phyloP scores from a whole-genome alignment of 768 basidiomycete genomes.

The Rossbeevera mucosa region DNA sequence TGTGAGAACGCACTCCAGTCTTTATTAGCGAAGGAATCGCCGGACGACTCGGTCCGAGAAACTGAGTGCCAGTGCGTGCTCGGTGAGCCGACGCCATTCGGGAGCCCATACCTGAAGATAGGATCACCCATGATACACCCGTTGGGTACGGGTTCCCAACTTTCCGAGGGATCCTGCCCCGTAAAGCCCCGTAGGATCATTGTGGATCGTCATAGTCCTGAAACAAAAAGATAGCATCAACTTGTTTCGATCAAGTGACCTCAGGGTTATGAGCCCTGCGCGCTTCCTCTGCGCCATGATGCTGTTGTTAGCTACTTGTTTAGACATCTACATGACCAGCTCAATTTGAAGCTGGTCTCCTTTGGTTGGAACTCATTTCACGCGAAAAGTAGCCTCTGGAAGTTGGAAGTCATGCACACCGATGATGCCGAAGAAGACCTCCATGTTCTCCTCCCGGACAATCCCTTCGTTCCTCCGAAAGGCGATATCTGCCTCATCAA shows the following conservation, averaged over 20 bases:
- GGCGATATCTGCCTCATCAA: constrained; percentile 44
- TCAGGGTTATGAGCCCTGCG: constrained; percentile 48
- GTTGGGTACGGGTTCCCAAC: not conserved
- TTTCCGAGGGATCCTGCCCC: too few species aligned
- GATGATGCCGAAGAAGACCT: not conserved
- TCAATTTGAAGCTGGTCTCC: not conserved
- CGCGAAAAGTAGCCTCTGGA: not conserved
- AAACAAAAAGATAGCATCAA: constrained; percentile 30
- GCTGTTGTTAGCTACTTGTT: constrained; percentile 17
- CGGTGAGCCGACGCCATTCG: too few species aligned
- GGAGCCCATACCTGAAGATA: not conserved
- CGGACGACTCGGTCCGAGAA: not conserved
- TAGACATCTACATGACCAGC: not conserved
- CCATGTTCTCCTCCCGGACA: constrained; percentile 35
- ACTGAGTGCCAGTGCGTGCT: too few species aligned
- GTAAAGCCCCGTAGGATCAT: too few species aligned
- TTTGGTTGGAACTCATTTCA: not conserved
- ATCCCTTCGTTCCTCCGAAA: constrained; percentile 45
- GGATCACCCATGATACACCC: not conserved
- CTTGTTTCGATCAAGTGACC: constrained; percentile 47
- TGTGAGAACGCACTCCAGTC: not conserved
- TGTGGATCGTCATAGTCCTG: too few species aligned
- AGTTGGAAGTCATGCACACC: not conserved
- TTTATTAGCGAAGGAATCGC: not conserved
- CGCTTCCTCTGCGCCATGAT: constrained; percentile 48